Evolutionary conservation across 2,329 filamentous ascomycete genomes (phyloP).

Genomic region (Balansia obtecta): DNA sequence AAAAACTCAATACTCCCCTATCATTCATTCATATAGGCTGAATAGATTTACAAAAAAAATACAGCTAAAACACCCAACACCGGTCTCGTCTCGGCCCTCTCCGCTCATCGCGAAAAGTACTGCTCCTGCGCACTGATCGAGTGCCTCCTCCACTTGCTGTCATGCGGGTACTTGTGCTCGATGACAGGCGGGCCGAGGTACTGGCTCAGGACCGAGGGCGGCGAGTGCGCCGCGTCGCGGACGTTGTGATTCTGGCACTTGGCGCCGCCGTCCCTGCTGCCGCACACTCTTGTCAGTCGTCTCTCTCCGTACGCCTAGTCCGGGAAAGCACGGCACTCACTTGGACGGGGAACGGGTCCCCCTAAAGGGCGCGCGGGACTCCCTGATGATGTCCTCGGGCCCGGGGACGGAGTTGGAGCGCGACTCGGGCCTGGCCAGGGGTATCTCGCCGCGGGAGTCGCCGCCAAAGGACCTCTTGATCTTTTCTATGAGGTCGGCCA

Average conservation of each 20-base stretch:
- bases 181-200: conserved; percentile 16
- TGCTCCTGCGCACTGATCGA: conserved; percentile 19
- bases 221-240: conserved; percentile 14
- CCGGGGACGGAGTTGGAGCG: conserved; percentile 1
- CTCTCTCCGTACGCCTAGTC: too few species aligned
- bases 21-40: too few species aligned
- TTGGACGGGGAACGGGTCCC: neutral
- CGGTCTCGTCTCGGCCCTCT: too few species aligned
- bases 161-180: conserved; percentile 19
- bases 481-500: conserved; percentile 3
- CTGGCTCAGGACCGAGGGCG: conserved; percentile 14
- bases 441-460: conserved; percentile 3
- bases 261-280: neutral
- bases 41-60: too few species aligned
- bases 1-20: too few species aligned
- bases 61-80: too few species aligned
- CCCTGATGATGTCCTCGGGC: conserved; percentile 1
- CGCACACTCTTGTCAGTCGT: neutral
- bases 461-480: conserved; percentile 3
- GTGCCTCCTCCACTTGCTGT: conserved; percentile 17
- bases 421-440: conserved; percentile 2
- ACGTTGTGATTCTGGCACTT: conserved; percentile 3
- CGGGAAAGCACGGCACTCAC: too few species aligned
- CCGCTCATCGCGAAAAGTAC: conserved; percentile 14
- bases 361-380: conserved; percentile 1